Conservation (phyloP, 2,329 filamentous ascomycete species). For the Clonostachys byssicola region DNA sequence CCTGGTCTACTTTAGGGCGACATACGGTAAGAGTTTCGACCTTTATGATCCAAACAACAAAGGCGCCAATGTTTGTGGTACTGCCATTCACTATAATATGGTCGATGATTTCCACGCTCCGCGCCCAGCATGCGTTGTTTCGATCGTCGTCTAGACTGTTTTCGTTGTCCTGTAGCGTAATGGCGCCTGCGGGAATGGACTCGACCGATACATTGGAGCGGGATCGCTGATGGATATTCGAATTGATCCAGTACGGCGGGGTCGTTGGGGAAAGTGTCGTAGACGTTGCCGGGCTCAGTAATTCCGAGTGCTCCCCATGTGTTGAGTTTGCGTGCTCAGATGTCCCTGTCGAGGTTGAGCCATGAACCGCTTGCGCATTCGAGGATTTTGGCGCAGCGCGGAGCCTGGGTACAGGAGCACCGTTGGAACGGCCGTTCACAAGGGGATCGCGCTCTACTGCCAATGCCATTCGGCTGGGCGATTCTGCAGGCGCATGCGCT, state of each 20-base stretch:
- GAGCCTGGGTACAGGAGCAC: background rate
- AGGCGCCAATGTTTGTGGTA: slow-evolving; percentile 67
- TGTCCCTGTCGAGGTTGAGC: too few species aligned
- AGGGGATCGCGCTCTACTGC: slow-evolving; percentile 12
- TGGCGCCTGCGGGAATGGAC: slow-evolving; percentile 46
- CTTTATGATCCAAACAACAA: slow-evolving; percentile 90
- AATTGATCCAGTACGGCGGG: slow-evolving; percentile 40
- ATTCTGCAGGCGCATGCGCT: too few species aligned
- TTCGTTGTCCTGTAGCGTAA: slow-evolving; percentile 61
- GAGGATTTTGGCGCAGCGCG: background rate
- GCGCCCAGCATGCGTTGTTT: slow-evolving; percentile 60
- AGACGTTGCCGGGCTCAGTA: background rate
- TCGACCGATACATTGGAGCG: slow-evolving; percentile 41
- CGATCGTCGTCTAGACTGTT: slow-evolving; percentile 42
- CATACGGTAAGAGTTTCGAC: slow-evolving; percentile 81
- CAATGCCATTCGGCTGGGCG: slow-evolving; percentile 22
- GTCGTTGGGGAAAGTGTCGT: slow-evolving; percentile 19
- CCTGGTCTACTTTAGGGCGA: slow-evolving; percentile 8
- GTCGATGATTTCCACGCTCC: slow-evolving; percentile 55
- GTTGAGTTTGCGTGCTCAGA: too few species aligned
- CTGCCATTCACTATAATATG: slow-evolving; percentile 53
- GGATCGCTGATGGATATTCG: slow-evolving; percentile 25
- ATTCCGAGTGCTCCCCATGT: background rate
- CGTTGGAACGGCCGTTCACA: background rate
- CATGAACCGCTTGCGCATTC: background rate